These are phyloP conservation scores for Neocatenulostroma microsporum DNA, from an alignment of 2,329 filamentous ascomycete genomes.

Conservation along the genomic window DNA sequence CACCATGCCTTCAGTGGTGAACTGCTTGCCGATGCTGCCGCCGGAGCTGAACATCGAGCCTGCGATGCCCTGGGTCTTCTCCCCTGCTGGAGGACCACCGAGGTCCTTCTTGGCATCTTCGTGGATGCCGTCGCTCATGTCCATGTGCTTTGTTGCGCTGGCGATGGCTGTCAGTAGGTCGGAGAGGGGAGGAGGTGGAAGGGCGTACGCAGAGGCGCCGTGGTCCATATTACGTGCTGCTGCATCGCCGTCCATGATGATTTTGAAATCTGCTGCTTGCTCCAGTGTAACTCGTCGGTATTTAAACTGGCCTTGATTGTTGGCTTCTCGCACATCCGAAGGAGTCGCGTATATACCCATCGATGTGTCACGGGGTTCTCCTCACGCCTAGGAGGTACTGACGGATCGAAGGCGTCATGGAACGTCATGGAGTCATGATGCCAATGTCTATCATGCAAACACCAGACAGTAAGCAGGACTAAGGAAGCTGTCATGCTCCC, in stretches of 20 bases:
- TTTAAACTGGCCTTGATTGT: background rate
- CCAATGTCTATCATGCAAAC: no score
- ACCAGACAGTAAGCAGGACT: no score
- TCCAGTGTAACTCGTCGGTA: background rate
- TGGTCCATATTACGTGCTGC: conserved; percentile 19
- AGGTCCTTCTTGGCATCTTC: conserved; percentile 17
- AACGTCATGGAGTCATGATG: no score
- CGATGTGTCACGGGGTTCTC: no score
- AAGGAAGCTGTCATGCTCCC: no score
- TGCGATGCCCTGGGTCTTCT: conserved; percentile 20
- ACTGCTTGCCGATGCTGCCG: conserved; percentile 30
- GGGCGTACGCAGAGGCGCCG: conserved; percentile 19
- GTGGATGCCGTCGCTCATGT: conserved; percentile 19
- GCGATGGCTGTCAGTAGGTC: background rate
- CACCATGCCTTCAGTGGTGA: conserved; percentile 30
- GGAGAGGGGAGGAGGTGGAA: no score
- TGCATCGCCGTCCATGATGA: conserved; percentile 22
- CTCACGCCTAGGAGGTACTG: no score
- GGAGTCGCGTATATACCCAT: background rate
- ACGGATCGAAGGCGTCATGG: conserved; percentile 2
- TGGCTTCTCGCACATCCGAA: background rate
- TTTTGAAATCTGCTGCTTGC: conserved; percentile 4
- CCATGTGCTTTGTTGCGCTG: conserved; percentile 13
- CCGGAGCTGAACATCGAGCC: conserved; percentile 23
- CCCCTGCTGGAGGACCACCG: conserved; percentile 15